Percentiles rank a stretch among this genome's conserved stretches.
These are phyloP conservation scores for Solanum neorickii DNA, from an alignment of 257 asterid species.

Conservation along the genomic window DNA sequence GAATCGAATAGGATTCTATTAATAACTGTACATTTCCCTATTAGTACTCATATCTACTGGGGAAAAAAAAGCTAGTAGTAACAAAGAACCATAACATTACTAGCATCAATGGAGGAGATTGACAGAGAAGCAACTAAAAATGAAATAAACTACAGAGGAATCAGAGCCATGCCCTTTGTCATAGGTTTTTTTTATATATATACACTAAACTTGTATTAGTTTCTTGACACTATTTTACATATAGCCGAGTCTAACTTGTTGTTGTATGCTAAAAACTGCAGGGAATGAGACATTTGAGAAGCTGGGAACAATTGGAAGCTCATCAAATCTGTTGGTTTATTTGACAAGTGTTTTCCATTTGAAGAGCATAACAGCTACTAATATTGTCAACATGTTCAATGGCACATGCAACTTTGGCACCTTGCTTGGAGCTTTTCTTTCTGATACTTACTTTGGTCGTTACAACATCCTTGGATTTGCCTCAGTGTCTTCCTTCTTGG, in stretches of 20 bases:
- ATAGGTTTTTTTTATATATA: neutral
- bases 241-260: neutral
- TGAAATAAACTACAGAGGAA: slow-evolving; percentile 13
- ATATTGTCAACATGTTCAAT: slow-evolving; percentile 19
- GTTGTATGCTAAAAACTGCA: neutral
- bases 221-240: neutral
- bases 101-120: neutral
- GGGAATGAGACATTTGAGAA: slow-evolving; percentile 30
- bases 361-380: slow-evolving; percentile 20
- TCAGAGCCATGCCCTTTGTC: slow-evolving; percentile 21
- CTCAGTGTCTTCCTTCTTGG: slow-evolving; percentile 18
- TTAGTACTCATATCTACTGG: neutral
- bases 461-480: slow-evolving; percentile 15
- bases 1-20: neutral
- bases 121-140: neutral
- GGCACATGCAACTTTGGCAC: slow-evolving; percentile 23
- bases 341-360: slow-evolving; percentile 15
- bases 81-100: neutral
- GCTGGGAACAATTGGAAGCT: slow-evolving; percentile 22
- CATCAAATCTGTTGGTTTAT: slow-evolving; percentile 21
- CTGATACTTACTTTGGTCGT: slow-evolving; percentile 24
- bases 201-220: no score
- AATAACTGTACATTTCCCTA: neutral
- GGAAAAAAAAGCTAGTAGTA: neutral
- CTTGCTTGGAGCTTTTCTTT: slow-evolving; percentile 20